Evolutionary conservation across 2,329 filamentous ascomycete species (phyloP).

Genomic region (Juglanconis oblonga): DNA sequence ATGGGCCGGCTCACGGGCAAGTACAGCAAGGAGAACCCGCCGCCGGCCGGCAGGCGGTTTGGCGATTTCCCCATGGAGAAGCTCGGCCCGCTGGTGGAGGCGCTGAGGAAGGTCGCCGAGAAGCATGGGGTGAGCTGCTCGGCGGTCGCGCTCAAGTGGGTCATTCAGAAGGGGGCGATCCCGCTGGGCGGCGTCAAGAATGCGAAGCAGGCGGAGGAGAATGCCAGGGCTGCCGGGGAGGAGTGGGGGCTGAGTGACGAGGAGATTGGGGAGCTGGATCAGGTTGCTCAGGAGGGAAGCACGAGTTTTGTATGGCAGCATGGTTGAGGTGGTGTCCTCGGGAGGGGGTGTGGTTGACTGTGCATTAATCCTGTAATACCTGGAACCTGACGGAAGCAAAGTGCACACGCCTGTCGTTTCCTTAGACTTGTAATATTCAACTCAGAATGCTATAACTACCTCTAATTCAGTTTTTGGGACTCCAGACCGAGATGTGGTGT

Average conservation of each 20-base stretch:
- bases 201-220: slow-evolving; percentile 36
- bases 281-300: slow-evolving; percentile 36
- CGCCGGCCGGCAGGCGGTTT: slow-evolving; percentile 34
- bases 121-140: slow-evolving; percentile 30
- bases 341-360: too few relatives aligned
- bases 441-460: too few relatives aligned
- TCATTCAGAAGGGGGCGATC: slow-evolving; percentile 40
- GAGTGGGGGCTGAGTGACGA: slow-evolving; percentile 39
- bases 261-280: slow-evolving; percentile 39
- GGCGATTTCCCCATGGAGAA: slow-evolving; percentile 41
- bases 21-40: slow-evolving; percentile 35
- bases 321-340: slow-evolving; percentile 25
- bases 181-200: slow-evolving; percentile 40
- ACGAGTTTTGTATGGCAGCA: slow-evolving; percentile 40
- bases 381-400: too few relatives aligned
- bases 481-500: too few relatives aligned
- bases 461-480: too few relatives aligned
- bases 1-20: slow-evolving; percentile 38
- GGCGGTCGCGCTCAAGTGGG: slow-evolving; percentile 42
- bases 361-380: too few relatives aligned
- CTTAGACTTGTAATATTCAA: too few relatives aligned
- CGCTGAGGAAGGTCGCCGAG: slow-evolving; percentile 33
- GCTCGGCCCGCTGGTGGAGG: slow-evolving; percentile 34
- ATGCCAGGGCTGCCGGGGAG: slow-evolving; percentile 29
- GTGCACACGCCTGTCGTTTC: too few relatives aligned